A percentile compares a stretch with the other conserved stretches of the same genome.
Conservation (phyloP, 495 filamentous ascomycete species). For the Trichoderma gamsii region DNA sequence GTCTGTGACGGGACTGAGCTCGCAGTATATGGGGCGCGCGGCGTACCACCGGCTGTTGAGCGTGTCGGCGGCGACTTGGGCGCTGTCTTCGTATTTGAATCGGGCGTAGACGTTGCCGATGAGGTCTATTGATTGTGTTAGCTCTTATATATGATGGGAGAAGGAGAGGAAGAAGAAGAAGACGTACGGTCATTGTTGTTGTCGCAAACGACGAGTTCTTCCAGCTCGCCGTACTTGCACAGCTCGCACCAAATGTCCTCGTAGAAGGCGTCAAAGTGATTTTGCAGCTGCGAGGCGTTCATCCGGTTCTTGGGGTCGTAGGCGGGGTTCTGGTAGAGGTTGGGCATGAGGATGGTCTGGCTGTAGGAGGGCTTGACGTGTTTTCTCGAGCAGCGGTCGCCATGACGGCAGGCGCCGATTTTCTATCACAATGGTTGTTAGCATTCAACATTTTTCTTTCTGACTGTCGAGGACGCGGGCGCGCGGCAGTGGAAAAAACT, state of each 20-base stretch:
- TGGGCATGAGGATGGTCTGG: conserved; percentile 94
- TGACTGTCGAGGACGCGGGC: not conserved
- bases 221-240: conserved; percentile 86
- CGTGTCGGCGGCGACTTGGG: conserved; percentile 86
- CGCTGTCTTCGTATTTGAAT: conserved; percentile 99
- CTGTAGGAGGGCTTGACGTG: conserved; percentile 98
- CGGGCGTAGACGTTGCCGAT: conserved; percentile 99
- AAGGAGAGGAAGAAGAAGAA: no score
- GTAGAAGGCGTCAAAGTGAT: conserved; percentile 99
- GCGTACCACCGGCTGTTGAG: conserved; percentile 97
- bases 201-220: conserved; percentile 86
- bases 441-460: not conserved
- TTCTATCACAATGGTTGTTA: conserved; percentile 47
- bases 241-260: conserved; percentile 99
- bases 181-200: conserved; percentile 92
- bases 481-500: conserved; percentile 18
- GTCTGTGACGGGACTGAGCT: conserved; percentile 92
- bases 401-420: conserved; percentile 97
- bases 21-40: conserved; percentile 90
- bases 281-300: conserved; percentile 89
- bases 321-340: conserved; percentile 97
- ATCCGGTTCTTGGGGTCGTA: conserved; percentile 97
- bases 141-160: no score
- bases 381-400: conserved; percentile 94
- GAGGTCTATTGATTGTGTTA: conserved; percentile 52